Evolutionary conservation across 345 rosid genomes (phyloP).

Genomic region (Durio zibethinus): DNA sequence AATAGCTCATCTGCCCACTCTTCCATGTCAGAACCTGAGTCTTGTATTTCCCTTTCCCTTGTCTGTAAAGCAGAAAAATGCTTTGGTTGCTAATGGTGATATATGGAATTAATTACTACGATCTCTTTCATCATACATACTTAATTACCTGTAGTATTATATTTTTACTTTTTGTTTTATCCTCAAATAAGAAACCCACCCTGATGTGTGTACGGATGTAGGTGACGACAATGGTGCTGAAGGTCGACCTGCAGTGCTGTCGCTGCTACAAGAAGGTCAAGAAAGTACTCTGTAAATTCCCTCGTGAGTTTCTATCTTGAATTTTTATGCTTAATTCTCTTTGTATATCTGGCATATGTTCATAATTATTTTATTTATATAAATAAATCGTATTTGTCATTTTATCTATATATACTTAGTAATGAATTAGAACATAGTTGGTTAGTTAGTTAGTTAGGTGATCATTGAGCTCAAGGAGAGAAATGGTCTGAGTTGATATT

Average conservation of each 20-base stretch:
- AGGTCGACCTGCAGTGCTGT: constrained; percentile 64
- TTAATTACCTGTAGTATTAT: background rate
- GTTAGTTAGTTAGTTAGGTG: background rate
- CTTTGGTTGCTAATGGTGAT: background rate
- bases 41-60: constrained; percentile 12
- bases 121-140: background rate
- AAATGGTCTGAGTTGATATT: constrained; percentile 38
- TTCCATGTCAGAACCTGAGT: constrained; percentile 31
- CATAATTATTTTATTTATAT: background rate
- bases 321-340: background rate
- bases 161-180: background rate
- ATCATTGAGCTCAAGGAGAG: background rate
- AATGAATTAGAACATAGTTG: background rate
- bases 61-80: background rate
- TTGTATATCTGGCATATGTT: background rate
- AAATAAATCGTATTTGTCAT: no score
- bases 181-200: background rate
- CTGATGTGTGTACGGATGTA: constrained; percentile 18
- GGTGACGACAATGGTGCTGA: constrained; percentile 65
- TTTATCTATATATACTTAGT: background rate
- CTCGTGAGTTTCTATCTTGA: constrained; percentile 50
- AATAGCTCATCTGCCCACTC: background rate
- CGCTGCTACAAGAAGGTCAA: constrained; percentile 73
- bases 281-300: constrained; percentile 58
- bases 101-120: background rate